Evolutionary conservation across 257 asterid species (phyloP), one percentile per base, ranked within the genome.

Genomic region (Solanum paucissectum): DNA sequence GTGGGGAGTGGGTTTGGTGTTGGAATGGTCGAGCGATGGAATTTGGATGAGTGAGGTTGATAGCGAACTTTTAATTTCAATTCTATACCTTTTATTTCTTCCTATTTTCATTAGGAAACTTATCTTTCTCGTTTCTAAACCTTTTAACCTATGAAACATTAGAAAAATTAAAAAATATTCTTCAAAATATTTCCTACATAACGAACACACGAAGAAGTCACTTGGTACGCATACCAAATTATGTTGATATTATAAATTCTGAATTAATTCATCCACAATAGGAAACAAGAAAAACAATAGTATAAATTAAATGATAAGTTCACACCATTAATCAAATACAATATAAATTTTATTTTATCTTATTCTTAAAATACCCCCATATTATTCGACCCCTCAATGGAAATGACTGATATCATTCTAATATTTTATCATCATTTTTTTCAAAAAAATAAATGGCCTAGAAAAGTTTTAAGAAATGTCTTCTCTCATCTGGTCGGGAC

Each of bases 161-260:
- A n/a, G 1, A n/a, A 62, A 60, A 60, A 60, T 21, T 4, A 0
- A 23, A 23, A n/a, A 62, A n/a, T 18, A 18, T 52, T 18, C 4
- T 18, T 52, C 4, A 52, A 52, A 18, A 52, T 5, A 23, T n/a
- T 62, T 62, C 3, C 16, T n/a, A 62, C 16, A 4, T n/a, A 62
- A n/a, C 33, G 0, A 1, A 62, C 14, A 1, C 71, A 62, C 7
- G 6, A n/a, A 62, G 32, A 12, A 10, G 1, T n/a, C 14, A 1
- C 0, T 60, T 62, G 71, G 0, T 62, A 62, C 7, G 3, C 14
- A 62, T n/a, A 18, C 64, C 5, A n/a, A 10, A 62, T 62, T 62
- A 62, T 10, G 7, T 62, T 62, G 71, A 1, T 23, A n/a, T 11
- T 62, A n/a, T n/a, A 62, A 62, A 23, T 9, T 25, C 3, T n/a